Base-by-base conservation (phyloP, 495 filamentous ascomycete genomes). In the Acidomyces sp. region DNA sequence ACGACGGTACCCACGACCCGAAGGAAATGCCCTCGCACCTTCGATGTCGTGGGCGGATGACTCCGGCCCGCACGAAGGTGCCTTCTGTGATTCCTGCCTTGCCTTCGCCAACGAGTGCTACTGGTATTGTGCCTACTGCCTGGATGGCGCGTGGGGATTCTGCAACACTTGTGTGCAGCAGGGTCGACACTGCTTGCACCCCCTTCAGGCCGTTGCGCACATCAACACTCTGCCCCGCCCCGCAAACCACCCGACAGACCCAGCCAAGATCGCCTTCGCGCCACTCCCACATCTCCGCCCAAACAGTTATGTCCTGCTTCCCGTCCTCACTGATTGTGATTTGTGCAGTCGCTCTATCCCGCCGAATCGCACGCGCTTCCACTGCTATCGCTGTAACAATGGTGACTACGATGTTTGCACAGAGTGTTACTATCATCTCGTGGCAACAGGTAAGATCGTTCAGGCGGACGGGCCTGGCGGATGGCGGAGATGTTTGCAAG, bases 61-160 rank as follows among this genome's bases (percentile, higher is more conserved):
- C 12, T 6, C 64, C 24, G 65, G 82, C 13, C 60, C 92, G n/a
- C 71, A 83, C 55, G 72, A 68, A 32, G 86, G 86, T n/a, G 69
- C 77, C 17, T 93, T 94, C 57, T 94, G 86, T 60, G 70, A 74
- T 19, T 68, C 71, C 28, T 94, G 86, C 52, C 59, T 65, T n/a
- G 65, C 70, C 0, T 76, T 71, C 57, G 66, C 82, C 0, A 84
- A 90, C 44, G 69, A 77, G 17, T 83, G 79, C 55, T 85, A 78
- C 55, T 94, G 85, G 85, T 72, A 78, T 43, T 94, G 86, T 57
- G 72, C 74, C 39, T 49, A 65, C 26, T 94, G 86, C 60, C 92
- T 93, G 51, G 78, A 87, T 39, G 85, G 82, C 19, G 85, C 86
- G 52, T 94, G 85, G 86, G 86, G 86, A 0, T 93, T 82, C 52